Conservation (phyloP, 177 flowering plant species). For the Vitis hybrid region DNA sequence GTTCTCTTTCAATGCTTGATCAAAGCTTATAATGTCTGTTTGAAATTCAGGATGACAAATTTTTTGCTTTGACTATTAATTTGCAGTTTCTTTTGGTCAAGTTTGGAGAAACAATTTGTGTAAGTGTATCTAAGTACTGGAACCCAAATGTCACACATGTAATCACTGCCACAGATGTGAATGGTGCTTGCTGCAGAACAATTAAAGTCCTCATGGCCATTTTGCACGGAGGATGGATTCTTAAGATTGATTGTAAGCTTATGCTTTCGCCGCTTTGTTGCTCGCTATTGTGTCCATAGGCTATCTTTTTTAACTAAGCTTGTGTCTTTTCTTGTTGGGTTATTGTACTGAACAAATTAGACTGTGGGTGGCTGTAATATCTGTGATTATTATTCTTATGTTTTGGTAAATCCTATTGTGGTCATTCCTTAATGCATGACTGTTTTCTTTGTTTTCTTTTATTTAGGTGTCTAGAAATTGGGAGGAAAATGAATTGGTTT, state of each 20-base stretch:
- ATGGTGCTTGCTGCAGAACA: constrained; percentile 59
- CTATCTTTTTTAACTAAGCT: not conserved
- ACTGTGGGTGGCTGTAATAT: too few relatives aligned
- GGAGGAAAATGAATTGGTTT: too few relatives aligned
- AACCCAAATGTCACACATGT: constrained; percentile 59
- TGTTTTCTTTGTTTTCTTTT: too few relatives aligned
- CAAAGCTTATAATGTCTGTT: not conserved
- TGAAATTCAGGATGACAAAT: not conserved
- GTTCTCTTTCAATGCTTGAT: too few relatives aligned
- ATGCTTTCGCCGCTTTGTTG: not conserved
- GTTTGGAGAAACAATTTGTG: constrained; percentile 45
- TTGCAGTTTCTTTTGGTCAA: constrained; percentile 51
- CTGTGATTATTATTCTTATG: not conserved
- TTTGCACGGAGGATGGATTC: constrained; percentile 52
- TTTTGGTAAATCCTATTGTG: too few relatives aligned
- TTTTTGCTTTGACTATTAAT: not conserved
- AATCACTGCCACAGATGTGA: constrained; percentile 57
- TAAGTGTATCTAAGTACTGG: constrained; percentile 48
- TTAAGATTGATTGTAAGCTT: constrained; percentile 50
- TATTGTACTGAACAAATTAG: not conserved
- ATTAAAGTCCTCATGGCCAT: constrained; percentile 65
- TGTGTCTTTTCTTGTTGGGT: not conserved
- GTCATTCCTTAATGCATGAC: too few relatives aligned
- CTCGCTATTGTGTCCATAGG: not conserved
- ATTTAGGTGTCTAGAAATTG: too few relatives aligned